Base-by-base conservation (phyloP, 768 basidiomycete species). In the Tylopilus sp. region DNA sequence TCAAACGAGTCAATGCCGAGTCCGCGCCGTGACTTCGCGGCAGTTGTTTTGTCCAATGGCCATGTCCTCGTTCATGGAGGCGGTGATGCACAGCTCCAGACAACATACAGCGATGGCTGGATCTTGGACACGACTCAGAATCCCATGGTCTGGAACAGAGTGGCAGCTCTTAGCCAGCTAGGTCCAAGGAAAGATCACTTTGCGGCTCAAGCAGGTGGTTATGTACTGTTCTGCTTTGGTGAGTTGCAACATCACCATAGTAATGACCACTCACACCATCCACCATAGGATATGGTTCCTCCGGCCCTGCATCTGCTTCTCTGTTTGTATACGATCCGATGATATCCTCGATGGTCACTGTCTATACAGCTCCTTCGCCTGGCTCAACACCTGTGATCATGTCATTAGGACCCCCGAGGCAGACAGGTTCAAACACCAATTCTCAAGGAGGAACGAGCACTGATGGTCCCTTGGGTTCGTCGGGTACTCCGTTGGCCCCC, bases 141-240 rank as follows among this genome's bases (percentile, higher is more conserved):
- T 50, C 80, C 84, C 4, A 81, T 84, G 75, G 71, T 72, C 2
- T 92, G 89, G 90, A 76, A 72, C 9, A 57, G 61, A 40, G 72
- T 85, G 17, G 67, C 71, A 5, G 75, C 72, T 1, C 71, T 91
- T 38, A 70, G 78, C 17, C 78, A 80, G 47, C 67, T 92, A 6
- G 88, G 87, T 4, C 63, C 76, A 22, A 75, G 89, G 45, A 80
- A 79, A 41, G 89, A 93, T 66, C 92, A 94, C 66, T 80, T 85
- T 57, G 91, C 87, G 11, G 74, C 86, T 4, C 74, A 75, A 31
- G 74, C 78, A 29, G 85, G 83, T 13, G 72, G 75, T 29, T 75
- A 81, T 49, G 83, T 92, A 21, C 65, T 94, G 11, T 88, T 93
- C 66, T 87, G 85, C 30, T 89, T 86, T 63, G 90, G 90, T 91